Evolutionary conservation across 2,329 filamentous ascomycete species (phyloP), one percentile per base, ranked within the genome.

Genomic region (Penicillium verrucosum): DNA sequence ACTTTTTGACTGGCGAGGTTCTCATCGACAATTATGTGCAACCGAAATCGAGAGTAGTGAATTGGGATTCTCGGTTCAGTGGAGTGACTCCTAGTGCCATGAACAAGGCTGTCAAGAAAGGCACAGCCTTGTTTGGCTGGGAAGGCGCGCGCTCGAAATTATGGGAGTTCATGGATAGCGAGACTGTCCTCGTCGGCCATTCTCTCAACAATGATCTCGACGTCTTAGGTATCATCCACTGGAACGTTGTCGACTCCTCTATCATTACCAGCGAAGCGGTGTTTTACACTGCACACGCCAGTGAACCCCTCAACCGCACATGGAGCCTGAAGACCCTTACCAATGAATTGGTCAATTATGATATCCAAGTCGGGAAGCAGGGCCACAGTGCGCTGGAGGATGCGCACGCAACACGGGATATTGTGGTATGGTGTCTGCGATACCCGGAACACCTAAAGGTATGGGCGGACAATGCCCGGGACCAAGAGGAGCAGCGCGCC

Each of bases 341-440:
- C 25, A 58, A 61, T 16, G 69, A 71, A 4, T 62, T 80, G 7
- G 60, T 80, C 3, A 62, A 65, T 2, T 60, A 74, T 11, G 56
- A 59, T 1, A 76, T 81, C 16, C 76, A 73, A 27, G 61, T 51
- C 23, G 61, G 66, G 3, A 63, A 58, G 10, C 64, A 61, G 2
- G 77, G 80, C 1, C 81, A 82, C 48, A 75, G 80, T 64, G 76
- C 75, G 45, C 60, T 83, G 5, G 79, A 82, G 62, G 78, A 82
- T 67, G 76, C 80, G 0, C 72, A 80, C 34, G 80, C 81, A 0
- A 71, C 77, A 0, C 73, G 81, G 8, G 80, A 83, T 62, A 62
- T 83, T 45, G 71, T 76, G 5, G 65, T 83, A 2, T 81, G 73
- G 71, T 77, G 73, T 54, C 61, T 79, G n/a, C 70, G 68, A 54